Base-by-base conservation (phyloP, 2,329 filamentous ascomycete genomes). In the Sordariomycetes sp. region DNA sequence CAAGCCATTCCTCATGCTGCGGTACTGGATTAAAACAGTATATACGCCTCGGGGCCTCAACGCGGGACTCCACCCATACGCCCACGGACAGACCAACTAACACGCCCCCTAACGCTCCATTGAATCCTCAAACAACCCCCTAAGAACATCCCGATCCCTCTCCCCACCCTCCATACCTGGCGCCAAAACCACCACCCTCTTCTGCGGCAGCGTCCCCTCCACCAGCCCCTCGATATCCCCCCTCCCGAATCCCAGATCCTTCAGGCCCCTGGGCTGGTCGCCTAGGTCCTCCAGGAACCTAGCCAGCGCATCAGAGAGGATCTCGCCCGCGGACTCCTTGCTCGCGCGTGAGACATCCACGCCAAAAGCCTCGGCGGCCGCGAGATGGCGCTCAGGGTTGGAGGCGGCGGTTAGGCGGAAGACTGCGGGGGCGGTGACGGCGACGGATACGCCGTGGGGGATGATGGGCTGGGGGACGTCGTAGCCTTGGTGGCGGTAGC, bases 381-480 rank as follows among this genome's bases (percentile, higher is more conserved):
- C 83, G 39, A 99, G 74, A 73, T 99, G 94, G 10, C 94, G 84
- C 56, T 96, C 90, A 0, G 94, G 94, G 67, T 97, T 97, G 1
- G 89, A 94, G 1, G 92, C 80, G 0, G 79, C 92, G 0, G 92
- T 99, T 72, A 97, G 97, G 34, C 82, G 84, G 80, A 97, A 99
- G 1, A 97, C 92, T 1, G 92, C 88, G 0, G 94, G 92, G 0
- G 92, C 90, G 0, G 90, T 92, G 7, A 97, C 92, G 2, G 91
- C 94, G 1, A 99, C 94, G 1, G 87, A 92, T 25, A 99, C 94
- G 56, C 94, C 94, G 69, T 99, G 94, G 0, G 94, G 94, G 66
- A 99, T 97, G 64, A 99, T 87, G 10, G 88, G 83, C 34, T 78
- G 69, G 28, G 81, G 72, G 8, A 95, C 84, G 1, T 85, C 75